Evolutionary conservation across 140 eudicot genomes (phyloP).

Genomic region (Bidens hawaiensis): DNA sequence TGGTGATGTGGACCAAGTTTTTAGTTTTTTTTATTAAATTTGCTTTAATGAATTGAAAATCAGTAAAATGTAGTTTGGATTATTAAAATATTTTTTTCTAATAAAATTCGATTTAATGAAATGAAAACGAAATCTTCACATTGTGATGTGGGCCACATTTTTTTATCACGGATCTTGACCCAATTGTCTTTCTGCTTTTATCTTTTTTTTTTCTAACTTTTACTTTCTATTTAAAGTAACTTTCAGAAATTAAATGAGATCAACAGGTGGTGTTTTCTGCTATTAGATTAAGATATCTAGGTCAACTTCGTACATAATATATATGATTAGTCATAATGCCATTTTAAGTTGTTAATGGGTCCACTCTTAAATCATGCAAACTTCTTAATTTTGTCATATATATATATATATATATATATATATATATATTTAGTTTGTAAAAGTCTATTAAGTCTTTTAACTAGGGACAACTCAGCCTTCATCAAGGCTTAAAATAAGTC

Average conservation of each 20-base stretch:
- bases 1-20: constrained; percentile 9
- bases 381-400: not conserved
- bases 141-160: constrained; percentile 9
- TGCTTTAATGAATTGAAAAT: too few species aligned
- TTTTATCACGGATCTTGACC: constrained; percentile 25
- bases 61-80: too few species aligned
- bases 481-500: too few species aligned
- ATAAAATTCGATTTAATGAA: too few species aligned
- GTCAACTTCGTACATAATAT: constrained; percentile 23
- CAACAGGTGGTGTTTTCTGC: constrained; percentile 12
- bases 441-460: too few species aligned
- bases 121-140: too few species aligned
- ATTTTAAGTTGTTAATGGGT: not conserved
- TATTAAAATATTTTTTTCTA: too few species aligned
- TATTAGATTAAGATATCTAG: not conserved
- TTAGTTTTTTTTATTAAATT: too few species aligned
- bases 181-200: constrained; percentile 16
- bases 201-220: constrained; percentile 16
- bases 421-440: too few species aligned
- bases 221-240: constrained; percentile 28
- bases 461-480: too few species aligned
- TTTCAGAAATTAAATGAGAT: constrained; percentile 6
- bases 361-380: not conserved
- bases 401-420: too few species aligned
- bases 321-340: not conserved